Percentiles rank a stretch among this genome's conserved stretches.
phyloP scores from a whole-genome alignment of 164 flowering plant genomes.

The Paratinospora sagittata region DNA sequence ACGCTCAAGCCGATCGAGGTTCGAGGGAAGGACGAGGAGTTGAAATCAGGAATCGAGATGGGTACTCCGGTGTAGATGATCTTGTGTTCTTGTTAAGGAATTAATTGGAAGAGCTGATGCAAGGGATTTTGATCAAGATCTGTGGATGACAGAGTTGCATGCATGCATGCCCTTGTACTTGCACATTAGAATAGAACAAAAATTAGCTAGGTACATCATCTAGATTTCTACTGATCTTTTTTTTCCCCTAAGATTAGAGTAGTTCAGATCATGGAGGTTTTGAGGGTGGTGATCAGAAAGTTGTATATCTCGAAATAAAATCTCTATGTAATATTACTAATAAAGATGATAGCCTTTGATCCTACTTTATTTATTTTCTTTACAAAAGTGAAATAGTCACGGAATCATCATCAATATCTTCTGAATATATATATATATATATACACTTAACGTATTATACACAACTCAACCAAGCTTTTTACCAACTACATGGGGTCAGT shows the following conservation, averaged over 20 bases:
- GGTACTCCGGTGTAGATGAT: not conserved
- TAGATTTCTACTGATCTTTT: too few species aligned
- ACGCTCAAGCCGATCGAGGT: constrained; percentile 17
- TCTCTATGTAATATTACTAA: not conserved
- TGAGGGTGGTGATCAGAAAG: not conserved
- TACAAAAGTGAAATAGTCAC: too few species aligned
- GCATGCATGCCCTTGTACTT: not conserved
- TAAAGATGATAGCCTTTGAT: too few species aligned
- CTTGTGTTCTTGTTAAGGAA: not conserved
- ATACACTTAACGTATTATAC: too few species aligned
- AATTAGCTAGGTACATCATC: not conserved
- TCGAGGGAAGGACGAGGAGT: not conserved
- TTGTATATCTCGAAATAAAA: not conserved
- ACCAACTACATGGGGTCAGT: too few species aligned
- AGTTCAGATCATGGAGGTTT: not conserved
- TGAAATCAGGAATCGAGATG: not conserved
- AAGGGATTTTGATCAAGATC: not conserved
- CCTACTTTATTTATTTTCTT: too few species aligned
- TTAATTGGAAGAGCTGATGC: not conserved
- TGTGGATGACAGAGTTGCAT: not conserved
- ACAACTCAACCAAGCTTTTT: too few species aligned
- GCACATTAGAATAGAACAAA: not conserved
- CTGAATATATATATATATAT: too few species aligned
- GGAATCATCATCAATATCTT: too few species aligned
- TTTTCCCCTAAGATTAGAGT: not conserved